A percentile compares a stretch with the other conserved stretches of the same genome.
These are phyloP conservation scores for Phyllosticta paracitricarpa DNA, from an alignment of 2,329 filamentous ascomycete genomes.

Conservation along the genomic window DNA sequence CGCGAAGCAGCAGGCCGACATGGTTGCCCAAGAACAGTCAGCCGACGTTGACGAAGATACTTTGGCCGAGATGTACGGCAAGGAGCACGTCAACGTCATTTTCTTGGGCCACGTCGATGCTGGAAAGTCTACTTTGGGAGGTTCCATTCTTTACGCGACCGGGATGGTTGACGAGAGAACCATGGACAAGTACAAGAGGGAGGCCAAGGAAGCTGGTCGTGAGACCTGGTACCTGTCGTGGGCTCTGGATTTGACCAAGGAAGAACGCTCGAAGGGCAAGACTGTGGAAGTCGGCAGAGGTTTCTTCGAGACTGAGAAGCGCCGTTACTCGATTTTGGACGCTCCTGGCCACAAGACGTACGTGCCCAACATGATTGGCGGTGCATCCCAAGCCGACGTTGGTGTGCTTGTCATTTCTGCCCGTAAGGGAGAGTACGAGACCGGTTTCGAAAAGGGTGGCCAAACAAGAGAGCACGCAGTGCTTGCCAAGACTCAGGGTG, in stretches of 20 bases:
- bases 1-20: conserved; percentile 61
- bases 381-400: conserved; percentile 54
- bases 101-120: conserved; percentile 98
- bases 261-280: conserved; percentile 93
- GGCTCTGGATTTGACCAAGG: conserved; percentile 94
- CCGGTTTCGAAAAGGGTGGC: conserved; percentile 91
- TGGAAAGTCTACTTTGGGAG: conserved; percentile 92
- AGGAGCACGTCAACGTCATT: conserved; percentile 88
- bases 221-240: conserved; percentile 99
- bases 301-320: conserved; percentile 94
- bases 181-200: conserved; percentile 94
- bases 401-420: conserved; percentile 94
- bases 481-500: conserved; percentile 94
- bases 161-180: conserved; percentile 99
- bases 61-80: conserved; percentile 91
- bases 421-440: conserved; percentile 97
- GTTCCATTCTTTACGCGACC: conserved; percentile 82
- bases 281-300: conserved; percentile 94
- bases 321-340: conserved; percentile 91
- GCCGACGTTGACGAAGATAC: conserved; percentile 72
- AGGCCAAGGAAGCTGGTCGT: conserved; percentile 90
- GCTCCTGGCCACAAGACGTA: conserved; percentile 97
- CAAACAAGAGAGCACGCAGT: conserved; percentile 97
- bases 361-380: conserved; percentile 96
- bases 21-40: conserved; percentile 73